A percentile compares a stretch with the other conserved stretches of the same genome.
Evolutionary conservation across 345 rosid genomes (phyloP).

Genomic region (Eucalyptus decipiens): DNA sequence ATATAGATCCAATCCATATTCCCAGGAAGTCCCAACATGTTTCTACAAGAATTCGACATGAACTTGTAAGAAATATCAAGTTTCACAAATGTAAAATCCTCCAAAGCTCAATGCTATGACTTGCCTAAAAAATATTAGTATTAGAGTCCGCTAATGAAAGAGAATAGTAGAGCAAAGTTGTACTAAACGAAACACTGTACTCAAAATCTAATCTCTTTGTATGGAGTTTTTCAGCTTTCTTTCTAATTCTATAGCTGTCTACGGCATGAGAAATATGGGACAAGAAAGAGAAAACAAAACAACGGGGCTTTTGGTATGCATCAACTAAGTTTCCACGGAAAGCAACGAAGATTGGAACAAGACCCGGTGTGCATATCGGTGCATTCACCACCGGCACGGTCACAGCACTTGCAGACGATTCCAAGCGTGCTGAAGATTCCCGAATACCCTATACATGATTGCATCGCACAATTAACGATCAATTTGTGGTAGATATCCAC

Average conservation of each 20-base stretch:
- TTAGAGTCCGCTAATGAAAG: neutral
- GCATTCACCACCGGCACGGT: constrained; percentile 20
- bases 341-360: constrained; percentile 31
- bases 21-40: neutral
- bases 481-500: neutral
- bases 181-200: neutral
- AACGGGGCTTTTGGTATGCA: neutral
- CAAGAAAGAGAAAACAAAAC: neutral
- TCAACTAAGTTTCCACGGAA: constrained; percentile 35
- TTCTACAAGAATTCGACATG: neutral
- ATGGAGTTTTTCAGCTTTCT: neutral
- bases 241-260: neutral
- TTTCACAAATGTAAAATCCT: neutral
- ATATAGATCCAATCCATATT: neutral
- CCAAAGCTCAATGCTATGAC: neutral
- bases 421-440: constrained; percentile 25
- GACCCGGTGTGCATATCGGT: constrained; percentile 14
- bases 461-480: neutral
- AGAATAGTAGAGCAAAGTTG: neutral
- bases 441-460: neutral
- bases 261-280: neutral
- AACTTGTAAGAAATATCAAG: neutral
- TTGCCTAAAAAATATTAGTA: neutral
- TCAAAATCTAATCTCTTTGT: neutral
- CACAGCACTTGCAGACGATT: constrained; percentile 49